Evolutionary conservation across 2,329 filamentous ascomycete genomes (phyloP).

Genomic region (Claviceps purpurea): DNA sequence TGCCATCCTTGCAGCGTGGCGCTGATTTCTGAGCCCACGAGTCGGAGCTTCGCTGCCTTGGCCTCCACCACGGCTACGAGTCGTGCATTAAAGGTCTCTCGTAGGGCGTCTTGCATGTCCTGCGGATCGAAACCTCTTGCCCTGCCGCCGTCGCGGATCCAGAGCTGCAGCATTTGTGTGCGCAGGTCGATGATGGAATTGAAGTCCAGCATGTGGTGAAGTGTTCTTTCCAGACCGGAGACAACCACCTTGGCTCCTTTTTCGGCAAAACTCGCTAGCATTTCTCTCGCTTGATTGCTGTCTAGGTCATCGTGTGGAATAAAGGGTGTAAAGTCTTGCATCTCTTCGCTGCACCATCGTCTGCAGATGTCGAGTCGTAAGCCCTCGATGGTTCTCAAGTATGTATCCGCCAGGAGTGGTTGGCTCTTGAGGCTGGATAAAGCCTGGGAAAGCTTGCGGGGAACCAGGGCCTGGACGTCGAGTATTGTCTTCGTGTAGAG

Average conservation of each 20-base stretch:
- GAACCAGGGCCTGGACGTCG: conserved; percentile 64
- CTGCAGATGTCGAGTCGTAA: conserved; percentile 66
- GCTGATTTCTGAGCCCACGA: conserved; percentile 51
- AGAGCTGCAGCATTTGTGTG: conserved; percentile 56
- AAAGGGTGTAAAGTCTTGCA: conserved; percentile 75
- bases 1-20: conserved; percentile 49
- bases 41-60: conserved; percentile 50
- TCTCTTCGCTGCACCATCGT: conserved; percentile 70
- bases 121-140: conserved; percentile 54
- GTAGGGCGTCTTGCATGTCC: conserved; percentile 54
- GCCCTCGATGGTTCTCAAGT: conserved; percentile 52
- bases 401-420: conserved; percentile 57
- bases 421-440: conserved; percentile 55
- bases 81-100: conserved; percentile 54
- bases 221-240: conserved; percentile 44
- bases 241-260: conserved; percentile 46
- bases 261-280: conserved; percentile 50
- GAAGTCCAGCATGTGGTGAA: conserved; percentile 51
- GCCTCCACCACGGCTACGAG: conserved; percentile 48
- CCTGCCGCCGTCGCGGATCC: conserved; percentile 56
- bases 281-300: conserved; percentile 43
- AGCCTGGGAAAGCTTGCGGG: conserved; percentile 55
- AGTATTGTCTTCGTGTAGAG: conserved; percentile 67
- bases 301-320: conserved; percentile 68
- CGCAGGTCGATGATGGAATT: conserved; percentile 56